Percentiles rank a stretch among this genome's conserved stretches.
phyloP scores from a whole-genome alignment of 768 basidiomycete genomes.

The Suillus decipiens region DNA sequence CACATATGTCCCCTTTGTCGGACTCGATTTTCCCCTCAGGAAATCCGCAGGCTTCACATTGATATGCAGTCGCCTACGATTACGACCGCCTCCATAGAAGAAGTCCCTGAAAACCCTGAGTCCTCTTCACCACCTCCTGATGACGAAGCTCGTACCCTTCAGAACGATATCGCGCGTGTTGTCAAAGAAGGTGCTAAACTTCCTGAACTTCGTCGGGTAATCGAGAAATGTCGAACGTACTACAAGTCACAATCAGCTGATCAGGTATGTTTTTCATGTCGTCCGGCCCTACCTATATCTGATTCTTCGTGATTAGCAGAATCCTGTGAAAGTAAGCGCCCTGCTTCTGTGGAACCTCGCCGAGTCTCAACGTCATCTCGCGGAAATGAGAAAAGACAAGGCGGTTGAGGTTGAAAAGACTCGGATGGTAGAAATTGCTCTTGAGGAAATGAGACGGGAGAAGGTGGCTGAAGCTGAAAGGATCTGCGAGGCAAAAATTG shows the following conservation, averaged over 20 bases:
- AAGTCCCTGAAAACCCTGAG: constrained; percentile 21
- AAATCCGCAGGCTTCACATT: constrained; percentile 59
- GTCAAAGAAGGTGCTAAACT: constrained; percentile 59
- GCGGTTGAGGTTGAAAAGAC: constrained; percentile 34
- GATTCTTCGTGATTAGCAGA: constrained; percentile 37
- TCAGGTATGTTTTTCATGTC: constrained; percentile 37
- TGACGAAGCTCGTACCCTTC: constrained; percentile 51
- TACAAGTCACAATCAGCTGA: constrained; percentile 47
- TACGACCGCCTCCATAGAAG: constrained; percentile 19
- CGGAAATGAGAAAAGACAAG: constrained; percentile 12
- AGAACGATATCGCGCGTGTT: constrained; percentile 53
- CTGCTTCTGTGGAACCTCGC: constrained; percentile 52
- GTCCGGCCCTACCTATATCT: neutral
- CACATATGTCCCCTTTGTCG: constrained; percentile 68
- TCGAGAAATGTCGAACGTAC: constrained; percentile 52
- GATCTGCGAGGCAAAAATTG: constrained; percentile 30
- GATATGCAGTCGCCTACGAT: constrained; percentile 44
- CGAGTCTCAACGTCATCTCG: constrained; percentile 46
- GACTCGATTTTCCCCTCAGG: constrained; percentile 44
- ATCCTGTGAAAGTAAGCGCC: constrained; percentile 50
- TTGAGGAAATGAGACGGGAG: constrained; percentile 20
- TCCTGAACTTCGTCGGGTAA: constrained; percentile 47
- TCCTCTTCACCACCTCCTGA: constrained; percentile 29
- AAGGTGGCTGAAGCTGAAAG: constrained; percentile 33
- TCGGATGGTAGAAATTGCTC: constrained; percentile 32